Percentiles rank a stretch among this genome's conserved stretches.
Conservation (phyloP, 176 grass and related monocot species). For the Triticum urartu region DNA sequence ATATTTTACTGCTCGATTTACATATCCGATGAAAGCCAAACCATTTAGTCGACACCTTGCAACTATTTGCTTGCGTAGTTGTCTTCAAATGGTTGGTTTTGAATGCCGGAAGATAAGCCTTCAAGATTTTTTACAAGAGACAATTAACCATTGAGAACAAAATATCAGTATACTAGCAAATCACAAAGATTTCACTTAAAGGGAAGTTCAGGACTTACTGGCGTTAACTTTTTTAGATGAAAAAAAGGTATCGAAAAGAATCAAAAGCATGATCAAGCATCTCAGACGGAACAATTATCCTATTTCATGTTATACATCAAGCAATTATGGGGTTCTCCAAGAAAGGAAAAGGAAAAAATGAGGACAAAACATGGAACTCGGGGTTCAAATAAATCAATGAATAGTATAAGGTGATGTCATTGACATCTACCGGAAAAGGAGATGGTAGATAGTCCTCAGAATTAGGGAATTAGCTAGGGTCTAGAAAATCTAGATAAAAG, state of each 20-base stretch:
- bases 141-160: conserved; percentile 21
- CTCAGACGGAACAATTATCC: not conserved
- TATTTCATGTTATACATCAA: not conserved
- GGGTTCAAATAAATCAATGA: not conserved
- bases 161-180: not conserved
- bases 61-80: conserved; percentile 76
- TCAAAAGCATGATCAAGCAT: not conserved
- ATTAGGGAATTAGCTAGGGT: not conserved
- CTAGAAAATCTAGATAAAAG: not conserved
- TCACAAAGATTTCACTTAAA: not conserved
- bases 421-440: not conserved
- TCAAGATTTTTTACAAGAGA: conserved; percentile 39
- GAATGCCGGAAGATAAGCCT: conserved; percentile 68
- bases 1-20: conserved; percentile 74
- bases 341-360: not conserved
- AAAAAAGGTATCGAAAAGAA: not conserved
- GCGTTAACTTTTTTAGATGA: not conserved
- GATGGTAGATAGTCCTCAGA: not conserved
- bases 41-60: conserved; percentile 87
- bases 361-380: not conserved
- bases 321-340: not conserved
- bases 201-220: not conserved
- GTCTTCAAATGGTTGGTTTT: conserved; percentile 53
- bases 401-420: not conserved
- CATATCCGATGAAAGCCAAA: conserved; percentile 95